Conservation (phyloP, 164 flowering plant species). For the Dillenia turbinata region DNA sequence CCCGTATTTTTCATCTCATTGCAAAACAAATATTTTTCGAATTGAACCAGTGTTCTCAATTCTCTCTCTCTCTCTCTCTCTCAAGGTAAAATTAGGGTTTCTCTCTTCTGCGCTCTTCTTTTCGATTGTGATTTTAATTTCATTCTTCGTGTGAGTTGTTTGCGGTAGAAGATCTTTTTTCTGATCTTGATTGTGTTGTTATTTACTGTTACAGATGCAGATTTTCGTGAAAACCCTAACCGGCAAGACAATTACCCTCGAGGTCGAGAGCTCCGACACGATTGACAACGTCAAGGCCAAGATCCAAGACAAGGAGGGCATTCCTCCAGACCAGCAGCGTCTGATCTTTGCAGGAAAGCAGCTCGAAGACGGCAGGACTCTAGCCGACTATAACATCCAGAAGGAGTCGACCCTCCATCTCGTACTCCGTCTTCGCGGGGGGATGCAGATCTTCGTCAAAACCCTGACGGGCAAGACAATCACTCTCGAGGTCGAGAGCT, state of each 20-base stretch:
- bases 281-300: slow-evolving; percentile 14
- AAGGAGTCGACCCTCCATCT: slow-evolving; percentile 53
- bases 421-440: slow-evolving; percentile 44
- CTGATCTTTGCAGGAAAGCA: slow-evolving; percentile 57
- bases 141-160: too few species aligned
- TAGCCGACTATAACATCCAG: slow-evolving; percentile 53
- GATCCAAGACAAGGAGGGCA: slow-evolving; percentile 48
- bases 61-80: too few species aligned
- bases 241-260: slow-evolving; percentile 30
- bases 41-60: too few species aligned
- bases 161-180: too few species aligned
- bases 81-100: too few species aligned
- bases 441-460: slow-evolving; percentile 61
- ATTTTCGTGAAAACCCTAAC: slow-evolving; percentile 42
- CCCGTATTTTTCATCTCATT: too few species aligned
- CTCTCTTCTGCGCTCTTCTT: too few species aligned
- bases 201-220: slow-evolving; percentile 12
- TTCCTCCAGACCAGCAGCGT: slow-evolving; percentile 52
- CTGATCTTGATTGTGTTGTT: too few species aligned
- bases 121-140: too few species aligned
- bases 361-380: slow-evolving; percentile 56
- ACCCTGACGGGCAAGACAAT: slow-evolving; percentile 34
- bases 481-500: slow-evolving; percentile 32
- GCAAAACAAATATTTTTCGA: too few species aligned
- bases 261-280: slow-evolving; percentile 16